These are phyloP conservation scores for Naganishia vaughanmartiniae DNA, from an alignment of 768 basidiomycete genomes.

Conservation along the genomic window DNA sequence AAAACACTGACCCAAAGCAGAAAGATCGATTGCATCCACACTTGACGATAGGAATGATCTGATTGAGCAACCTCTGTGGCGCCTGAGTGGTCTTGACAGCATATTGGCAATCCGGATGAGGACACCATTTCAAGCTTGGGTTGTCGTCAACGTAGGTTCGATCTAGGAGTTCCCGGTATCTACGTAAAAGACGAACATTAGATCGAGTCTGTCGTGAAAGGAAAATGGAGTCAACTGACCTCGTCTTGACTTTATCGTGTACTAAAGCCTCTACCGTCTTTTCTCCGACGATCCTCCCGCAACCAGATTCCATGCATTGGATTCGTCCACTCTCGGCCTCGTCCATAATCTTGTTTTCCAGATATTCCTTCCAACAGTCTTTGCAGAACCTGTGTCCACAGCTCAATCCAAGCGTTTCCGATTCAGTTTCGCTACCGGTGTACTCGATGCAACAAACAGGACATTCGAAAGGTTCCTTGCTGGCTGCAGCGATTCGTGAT, in stretches of 20 bases:
- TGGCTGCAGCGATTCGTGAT: slow-evolving; percentile 21
- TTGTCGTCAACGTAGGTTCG: slow-evolving; percentile 86
- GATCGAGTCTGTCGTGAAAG: neutral
- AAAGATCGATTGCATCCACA: slow-evolving; percentile 80
- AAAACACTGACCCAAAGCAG: slow-evolving; percentile 69
- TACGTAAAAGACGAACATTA: slow-evolving; percentile 40
- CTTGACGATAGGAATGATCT: slow-evolving; percentile 80
- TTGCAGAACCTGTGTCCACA: slow-evolving; percentile 84
- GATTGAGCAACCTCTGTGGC: slow-evolving; percentile 70
- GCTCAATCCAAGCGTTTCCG: slow-evolving; percentile 64
- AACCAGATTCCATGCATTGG: slow-evolving; percentile 55
- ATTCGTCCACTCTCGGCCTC: slow-evolving; percentile 54
- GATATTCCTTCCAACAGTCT: slow-evolving; percentile 78
- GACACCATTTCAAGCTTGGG: slow-evolving; percentile 84
- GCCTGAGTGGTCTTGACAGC: slow-evolving; percentile 89
- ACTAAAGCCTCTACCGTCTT: slow-evolving; percentile 28
- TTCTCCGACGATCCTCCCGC: slow-evolving; percentile 47
- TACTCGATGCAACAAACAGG: slow-evolving; percentile 74
- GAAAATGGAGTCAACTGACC: slow-evolving; percentile 45
- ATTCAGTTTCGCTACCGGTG: slow-evolving; percentile 62
- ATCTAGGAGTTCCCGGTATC: slow-evolving; percentile 82
- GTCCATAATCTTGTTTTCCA: slow-evolving; percentile 73
- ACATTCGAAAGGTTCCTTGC: slow-evolving; percentile 68
- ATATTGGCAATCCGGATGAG: slow-evolving; percentile 87
- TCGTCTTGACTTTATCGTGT: slow-evolving; percentile 52